Evolutionary conservation across 2,329 filamentous ascomycete genomes (phyloP).

Genomic region (Grosmannia huntii): DNA sequence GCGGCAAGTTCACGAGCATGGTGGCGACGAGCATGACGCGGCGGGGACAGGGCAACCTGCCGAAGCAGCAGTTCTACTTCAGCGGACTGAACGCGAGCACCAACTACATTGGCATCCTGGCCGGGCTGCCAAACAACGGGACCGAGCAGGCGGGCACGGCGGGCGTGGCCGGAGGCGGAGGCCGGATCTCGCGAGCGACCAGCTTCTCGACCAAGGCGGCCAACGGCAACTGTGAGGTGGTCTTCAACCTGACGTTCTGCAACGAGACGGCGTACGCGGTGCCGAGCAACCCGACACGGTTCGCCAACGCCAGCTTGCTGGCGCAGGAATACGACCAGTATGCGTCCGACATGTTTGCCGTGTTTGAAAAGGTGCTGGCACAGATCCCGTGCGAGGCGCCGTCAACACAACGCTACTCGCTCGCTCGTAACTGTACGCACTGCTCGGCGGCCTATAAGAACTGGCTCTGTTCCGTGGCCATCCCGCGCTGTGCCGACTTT

Average conservation of each 20-base stretch:
- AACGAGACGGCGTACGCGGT: slow-evolving; percentile 82
- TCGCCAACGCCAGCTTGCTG: slow-evolving; percentile 47
- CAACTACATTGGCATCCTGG: slow-evolving; percentile 61
- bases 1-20: slow-evolving; percentile 32
- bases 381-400: slow-evolving; percentile 78
- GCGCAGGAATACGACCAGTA: slow-evolving; percentile 66
- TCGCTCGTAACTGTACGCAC: slow-evolving; percentile 61
- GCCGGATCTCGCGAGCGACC: slow-evolving; percentile 58
- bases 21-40: slow-evolving; percentile 55
- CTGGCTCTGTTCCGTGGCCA: slow-evolving; percentile 89
- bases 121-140: slow-evolving; percentile 52
- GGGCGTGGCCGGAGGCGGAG: slow-evolving; percentile 53
- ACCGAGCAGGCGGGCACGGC: slow-evolving; percentile 27
- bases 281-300: slow-evolving; percentile 58
- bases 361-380: slow-evolving; percentile 70
- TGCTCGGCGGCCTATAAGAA: slow-evolving; percentile 75
- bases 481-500: slow-evolving; percentile 86
- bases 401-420: slow-evolving; percentile 63
- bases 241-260: slow-evolving; percentile 84
- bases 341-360: slow-evolving; percentile 54
- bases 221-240: slow-evolving; percentile 63
- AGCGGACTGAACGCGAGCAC: slow-evolving; percentile 60
- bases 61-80: slow-evolving; percentile 83
- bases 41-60: slow-evolving; percentile 50
- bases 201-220: slow-evolving; percentile 59